These are phyloP conservation scores for Jacaranda copaia DNA, from an alignment of 257 asterid species.

Conservation along the genomic window DNA sequence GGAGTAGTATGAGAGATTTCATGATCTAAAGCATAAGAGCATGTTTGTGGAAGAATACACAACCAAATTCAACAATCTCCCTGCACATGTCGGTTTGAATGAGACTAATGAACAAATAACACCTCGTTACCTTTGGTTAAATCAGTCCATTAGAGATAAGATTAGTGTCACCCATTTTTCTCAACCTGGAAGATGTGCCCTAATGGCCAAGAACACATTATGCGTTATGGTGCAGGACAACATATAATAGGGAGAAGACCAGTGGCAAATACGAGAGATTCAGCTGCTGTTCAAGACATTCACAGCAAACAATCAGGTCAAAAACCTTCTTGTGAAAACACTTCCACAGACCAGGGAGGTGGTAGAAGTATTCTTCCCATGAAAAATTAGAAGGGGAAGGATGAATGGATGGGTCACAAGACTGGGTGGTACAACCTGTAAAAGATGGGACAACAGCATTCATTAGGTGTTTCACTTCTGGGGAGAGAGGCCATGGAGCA, in stretches of 20 bases:
- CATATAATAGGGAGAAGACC: too few species aligned
- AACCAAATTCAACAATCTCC: background rate
- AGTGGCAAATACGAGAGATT: too few species aligned
- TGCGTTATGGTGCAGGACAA: too few species aligned
- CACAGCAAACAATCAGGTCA: background rate
- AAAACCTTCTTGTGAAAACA: background rate
- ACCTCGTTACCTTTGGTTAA: too few species aligned
- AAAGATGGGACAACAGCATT: background rate
- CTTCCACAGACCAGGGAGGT: background rate
- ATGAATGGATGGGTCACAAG: background rate
- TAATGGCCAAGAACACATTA: too few species aligned
- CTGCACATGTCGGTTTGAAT: too few species aligned
- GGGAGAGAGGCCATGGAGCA: background rate
- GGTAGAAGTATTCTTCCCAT: background rate
- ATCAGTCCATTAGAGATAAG: too few species aligned
- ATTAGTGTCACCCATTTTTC: too few species aligned
- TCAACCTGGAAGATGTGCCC: too few species aligned
- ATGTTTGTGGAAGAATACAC: background rate
- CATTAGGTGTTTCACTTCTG: background rate
- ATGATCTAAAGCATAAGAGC: background rate
- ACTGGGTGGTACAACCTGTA: background rate
- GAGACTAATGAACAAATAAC: too few species aligned
- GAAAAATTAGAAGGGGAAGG: background rate
- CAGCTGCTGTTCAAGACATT: background rate
- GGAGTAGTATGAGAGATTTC: conserved; percentile 1